Evolutionary conservation across 140 eudicot genomes (phyloP), one percentile per base, ranked within the genome.

Genomic region (Bidens hawaiensis): DNA sequence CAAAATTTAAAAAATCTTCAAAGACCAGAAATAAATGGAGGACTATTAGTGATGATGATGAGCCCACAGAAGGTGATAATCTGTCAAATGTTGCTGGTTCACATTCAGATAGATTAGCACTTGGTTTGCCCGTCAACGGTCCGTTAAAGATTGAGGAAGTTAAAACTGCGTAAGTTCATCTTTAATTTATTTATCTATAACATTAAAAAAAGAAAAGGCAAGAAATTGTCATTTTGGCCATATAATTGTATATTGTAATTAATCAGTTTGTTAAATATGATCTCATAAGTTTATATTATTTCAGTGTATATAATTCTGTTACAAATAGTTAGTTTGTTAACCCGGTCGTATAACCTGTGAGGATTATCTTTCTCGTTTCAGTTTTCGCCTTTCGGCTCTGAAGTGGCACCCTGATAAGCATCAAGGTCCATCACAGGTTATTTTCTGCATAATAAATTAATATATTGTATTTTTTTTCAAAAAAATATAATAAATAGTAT

Each of bases 401-500:
- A 91, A 82, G 70, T 91, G 98, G 98, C 98, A 91, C 82, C 98
- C 98, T 17, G 98, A 91, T 69, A 85, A 80, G 76, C 91, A 91
- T 79, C 95, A 85, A 80, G 93, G 95, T 65, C 80, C 93, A 23
- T 70, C 93, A 58, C 89, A 82, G 95, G 98, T 84, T 33, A 73
- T 84, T 64, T 65, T 67, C 3, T 41, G 19, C 36, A 38, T 52
- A 41, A 14, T 40, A 4, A 7, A 1, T 33, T 33, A 33, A 33
- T 7, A 33, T 33, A 30, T 7, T 33, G n/a, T n/a, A n/a, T 33
- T 33, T 33, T 33, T 6, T 6, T 4, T 33, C 41, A 33, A 6
- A n/a, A n/a, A n/a, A n/a, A n/a, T n/a, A n/a, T n/a, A n/a, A n/a
- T n/a, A n/a, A n/a, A n/a, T n/a, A n/a, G n/a, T n/a, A n/a, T n/a